Base-by-base conservation (phyloP, 2,329 filamentous ascomycete genomes). In the Colletotrichum lentis region DNA sequence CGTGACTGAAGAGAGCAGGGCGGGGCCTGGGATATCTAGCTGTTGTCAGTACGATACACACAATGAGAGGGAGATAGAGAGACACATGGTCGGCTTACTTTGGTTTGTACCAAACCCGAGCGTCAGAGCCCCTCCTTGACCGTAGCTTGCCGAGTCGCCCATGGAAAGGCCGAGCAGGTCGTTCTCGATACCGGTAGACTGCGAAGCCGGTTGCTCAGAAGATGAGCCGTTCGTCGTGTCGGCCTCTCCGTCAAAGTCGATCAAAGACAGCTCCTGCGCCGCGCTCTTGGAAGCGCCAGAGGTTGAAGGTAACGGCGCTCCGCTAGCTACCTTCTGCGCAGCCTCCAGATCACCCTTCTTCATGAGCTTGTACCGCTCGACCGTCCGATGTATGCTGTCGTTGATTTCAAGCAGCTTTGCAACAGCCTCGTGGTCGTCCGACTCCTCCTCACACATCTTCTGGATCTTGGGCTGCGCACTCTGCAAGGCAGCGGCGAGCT, bases 371-470 rank as follows among this genome's bases (percentile, higher is more conserved):
- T 98, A 99, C 71, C 96, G 85, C 80, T 98, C 93, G 64, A 98
- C 93, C 1, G 96, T 99, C 70, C 95, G 89, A 77, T 98, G 93
- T 86, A 99, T 99, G 80, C 94, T 97, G 79, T 99, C 96, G 77
- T 99, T 99, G 76, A 99, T 98, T 77, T 98, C 94, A 64, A 99
- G 86, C 12, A 99, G 84, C 80, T 97, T 97, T 50, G 94, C 92
- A 6, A 99, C 96, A 5, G 96, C 96, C 81, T 97, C 96, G 70
- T 94, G 90, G 76, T 99, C 96, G 70, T 98, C 95, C 12, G 94
- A 97, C 76, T 99, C 96, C 79, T 99, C 96, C 79, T 98, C 95
- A 76, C 95, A 98, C 95, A 99, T 99, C 81, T 93, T 97, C 77
- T 98, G 95, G 72, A 99, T 98, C 82, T 99, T 99, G 10, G 96